A percentile compares a stretch with the other conserved stretches of the same genome.
Conservation (phyloP, 1,284 basidiomycete genomes). For the Waitea zeae region DNA sequence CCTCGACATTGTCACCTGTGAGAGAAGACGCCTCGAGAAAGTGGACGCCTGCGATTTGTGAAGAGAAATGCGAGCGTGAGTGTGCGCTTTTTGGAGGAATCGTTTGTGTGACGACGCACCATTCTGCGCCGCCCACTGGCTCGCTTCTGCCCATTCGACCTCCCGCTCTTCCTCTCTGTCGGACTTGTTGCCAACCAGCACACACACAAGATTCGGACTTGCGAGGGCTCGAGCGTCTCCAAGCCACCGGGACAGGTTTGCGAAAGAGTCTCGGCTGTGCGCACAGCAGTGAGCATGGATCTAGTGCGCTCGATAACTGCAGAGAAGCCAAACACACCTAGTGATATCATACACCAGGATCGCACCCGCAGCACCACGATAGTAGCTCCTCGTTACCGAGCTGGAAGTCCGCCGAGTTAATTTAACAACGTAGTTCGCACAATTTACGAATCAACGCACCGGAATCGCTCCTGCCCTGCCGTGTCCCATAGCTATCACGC, state of each 20-base stretch:
- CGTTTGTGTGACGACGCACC: constrained; percentile 24
- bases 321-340: constrained; percentile 34
- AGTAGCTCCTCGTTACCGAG: constrained; percentile 95
- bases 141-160: constrained; percentile 89
- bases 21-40: constrained; percentile 90
- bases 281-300: constrained; percentile 6
- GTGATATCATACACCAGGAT: constrained; percentile 96
- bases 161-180: constrained; percentile 90
- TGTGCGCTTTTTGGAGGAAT: too few species aligned
- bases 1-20: constrained; percentile 85
- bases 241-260: constrained; percentile 75
- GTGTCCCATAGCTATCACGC: constrained; percentile 81
- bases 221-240: constrained; percentile 82
- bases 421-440: constrained; percentile 4
- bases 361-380: constrained; percentile 88
- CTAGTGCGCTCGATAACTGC: constrained; percentile 2
- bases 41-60: constrained; percentile 60
- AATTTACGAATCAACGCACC: constrained; percentile 25
- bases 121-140: constrained; percentile 88
- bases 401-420: constrained; percentile 21
- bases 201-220: constrained; percentile 76
- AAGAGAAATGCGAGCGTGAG: background rate
- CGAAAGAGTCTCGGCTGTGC: constrained; percentile 61
- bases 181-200: constrained; percentile 91
- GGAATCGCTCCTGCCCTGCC: constrained; percentile 90